Base-by-base conservation (phyloP, 1,284 basidiomycete genomes). In the Ganoderma multipileum region DNA sequence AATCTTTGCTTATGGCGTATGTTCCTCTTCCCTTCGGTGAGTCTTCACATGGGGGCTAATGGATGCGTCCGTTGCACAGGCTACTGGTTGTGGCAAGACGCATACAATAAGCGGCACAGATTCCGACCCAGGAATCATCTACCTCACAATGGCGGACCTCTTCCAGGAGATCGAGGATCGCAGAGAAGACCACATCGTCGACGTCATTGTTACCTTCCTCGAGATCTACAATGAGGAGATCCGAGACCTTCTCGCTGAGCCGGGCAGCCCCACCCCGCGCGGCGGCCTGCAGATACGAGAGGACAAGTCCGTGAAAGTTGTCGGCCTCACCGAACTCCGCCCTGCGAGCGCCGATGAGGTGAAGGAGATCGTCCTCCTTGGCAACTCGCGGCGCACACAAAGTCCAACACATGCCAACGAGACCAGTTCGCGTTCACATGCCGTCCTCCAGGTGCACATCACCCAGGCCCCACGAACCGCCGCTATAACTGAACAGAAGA, bases 161-260 rank as follows among this genome's bases (percentile, higher is more conserved):
- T 99, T 98, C 79, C 90, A 92, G 73, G 88, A 91, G 60, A 97
- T 98, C 72, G 90, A 94, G 65, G 94, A 96, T 75, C 87, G 91
- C 68, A 88, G 85, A 76, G 93, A 93, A 65, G 92, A 97, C 42
- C 90, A 90, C 85, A 91, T 90, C 65, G 90, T 92, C 50, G 92
- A 96, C 74, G 93, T 99, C 61, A 86, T 91, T 75, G 93, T 98
- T 66, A 96, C 95, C 3, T 98, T 98, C 81, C 89, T 98, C 68
- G 97, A 99, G 80, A 97, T 99, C 64, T 98, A 98, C 85, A 98
- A 98, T 79, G 97, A 99, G 81, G 95, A 95, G 77, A 98, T 98
- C 73, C 93, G 95, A n/a, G 97, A 99, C 80, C 90, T 99, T 23
- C 90, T 99, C 55, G 82, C 90, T 1, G 94, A 96, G 71, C 83